Evolutionary conservation across 2,329 filamentous ascomycete genomes (phyloP).

Genomic region (Thielaviopsis ethacetica): DNA sequence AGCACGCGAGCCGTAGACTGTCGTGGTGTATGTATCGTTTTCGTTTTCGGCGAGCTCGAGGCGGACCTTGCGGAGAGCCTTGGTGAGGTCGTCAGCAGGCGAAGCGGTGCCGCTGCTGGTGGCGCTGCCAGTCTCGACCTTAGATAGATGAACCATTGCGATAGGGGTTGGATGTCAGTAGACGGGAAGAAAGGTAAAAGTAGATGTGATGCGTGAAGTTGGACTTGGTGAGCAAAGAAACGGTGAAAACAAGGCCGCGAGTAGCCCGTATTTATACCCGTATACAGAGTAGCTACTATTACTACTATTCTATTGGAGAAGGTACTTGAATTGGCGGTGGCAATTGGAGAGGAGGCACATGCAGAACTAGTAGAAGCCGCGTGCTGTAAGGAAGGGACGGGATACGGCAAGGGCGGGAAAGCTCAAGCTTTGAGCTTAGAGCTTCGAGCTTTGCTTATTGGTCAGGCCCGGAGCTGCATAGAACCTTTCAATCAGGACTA

Average conservation of each 20-base stretch:
- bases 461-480: too few species aligned
- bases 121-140: constrained; percentile 11
- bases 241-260: neutral
- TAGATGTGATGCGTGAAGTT: neutral
- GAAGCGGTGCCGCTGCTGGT: constrained; percentile 9
- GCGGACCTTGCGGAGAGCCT: constrained; percentile 26
- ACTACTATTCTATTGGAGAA: neutral
- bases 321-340: neutral
- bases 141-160: constrained; percentile 36
- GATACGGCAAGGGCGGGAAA: neutral
- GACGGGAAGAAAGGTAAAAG: neutral
- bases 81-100: constrained; percentile 17
- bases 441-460: neutral
- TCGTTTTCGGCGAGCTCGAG: constrained; percentile 31
- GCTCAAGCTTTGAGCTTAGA: neutral
- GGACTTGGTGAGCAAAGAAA: neutral
- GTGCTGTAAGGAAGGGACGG: neutral
- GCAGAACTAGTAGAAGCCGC: neutral
- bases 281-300: neutral
- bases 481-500: too few species aligned
- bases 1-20: constrained; percentile 77
- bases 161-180: neutral
- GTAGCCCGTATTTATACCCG: neutral
- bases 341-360: neutral
- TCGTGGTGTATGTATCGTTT: constrained; percentile 50